These are phyloP conservation scores for Lolium rigidum DNA, from an alignment of 176 grass and related monocot genomes.

Conservation along the genomic window DNA sequence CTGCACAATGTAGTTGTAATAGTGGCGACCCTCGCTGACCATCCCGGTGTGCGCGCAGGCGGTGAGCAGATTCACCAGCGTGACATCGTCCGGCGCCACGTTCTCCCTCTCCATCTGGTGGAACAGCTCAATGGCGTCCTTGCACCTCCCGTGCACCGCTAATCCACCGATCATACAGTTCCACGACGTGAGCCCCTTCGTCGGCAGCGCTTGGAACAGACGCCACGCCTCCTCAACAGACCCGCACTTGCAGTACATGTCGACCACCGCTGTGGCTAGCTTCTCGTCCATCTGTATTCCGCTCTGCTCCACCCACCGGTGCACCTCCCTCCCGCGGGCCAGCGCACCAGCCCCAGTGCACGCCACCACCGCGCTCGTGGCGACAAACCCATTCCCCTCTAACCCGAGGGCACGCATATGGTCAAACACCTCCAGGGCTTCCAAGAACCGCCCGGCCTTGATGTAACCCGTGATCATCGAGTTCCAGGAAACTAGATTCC, in stretches of 20 bases:
- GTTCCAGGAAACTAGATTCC: slow-evolving; percentile 84
- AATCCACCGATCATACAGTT: slow-evolving; percentile 92
- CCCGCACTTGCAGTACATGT: slow-evolving; percentile 98
- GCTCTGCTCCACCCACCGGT: slow-evolving; percentile 52
- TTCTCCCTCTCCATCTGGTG: slow-evolving; percentile 61
- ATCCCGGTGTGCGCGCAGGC: slow-evolving; percentile 80
- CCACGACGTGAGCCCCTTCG: slow-evolving; percentile 64
- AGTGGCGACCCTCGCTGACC: slow-evolving; percentile 55
- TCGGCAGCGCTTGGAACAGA: slow-evolving; percentile 48
- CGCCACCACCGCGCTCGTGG: slow-evolving; percentile 61
- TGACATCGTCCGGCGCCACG: slow-evolving; percentile 64
- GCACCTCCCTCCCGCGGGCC: slow-evolving; percentile 64
- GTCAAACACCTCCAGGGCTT: slow-evolving; percentile 72
- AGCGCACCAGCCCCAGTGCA: slow-evolving; percentile 66
- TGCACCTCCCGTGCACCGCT: slow-evolving; percentile 63
- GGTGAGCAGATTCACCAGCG: slow-evolving; percentile 74
- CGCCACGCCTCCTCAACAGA: slow-evolving; percentile 66
- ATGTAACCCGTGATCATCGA: slow-evolving; percentile 83
- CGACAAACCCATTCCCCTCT: slow-evolving; percentile 64
- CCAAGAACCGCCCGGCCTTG: slow-evolving; percentile 55
- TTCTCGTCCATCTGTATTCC: slow-evolving; percentile 66
- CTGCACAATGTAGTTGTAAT: slow-evolving; percentile 50
- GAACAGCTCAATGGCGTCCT: slow-evolving; percentile 61
- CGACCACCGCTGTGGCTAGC: slow-evolving; percentile 64
- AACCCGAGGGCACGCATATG: slow-evolving; percentile 55